phyloP scores from a whole-genome alignment of 179 eudicot species.

The Beta lomatogona region DNA sequence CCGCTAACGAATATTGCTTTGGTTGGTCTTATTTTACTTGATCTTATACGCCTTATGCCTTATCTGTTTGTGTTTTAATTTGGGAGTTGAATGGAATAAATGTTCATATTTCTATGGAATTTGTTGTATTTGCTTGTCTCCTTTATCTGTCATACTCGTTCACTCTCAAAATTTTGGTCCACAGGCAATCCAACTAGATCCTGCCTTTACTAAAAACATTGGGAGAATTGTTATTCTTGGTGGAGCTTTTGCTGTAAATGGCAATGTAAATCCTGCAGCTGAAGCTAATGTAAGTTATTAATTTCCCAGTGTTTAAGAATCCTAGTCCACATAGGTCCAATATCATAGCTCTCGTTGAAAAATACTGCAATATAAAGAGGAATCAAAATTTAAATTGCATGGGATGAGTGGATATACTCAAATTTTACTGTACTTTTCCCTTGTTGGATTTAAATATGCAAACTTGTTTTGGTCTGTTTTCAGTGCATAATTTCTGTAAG shows the following conservation, averaged over 20 bases:
- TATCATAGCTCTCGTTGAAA: no score
- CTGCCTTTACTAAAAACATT: slow-evolving; percentile 63
- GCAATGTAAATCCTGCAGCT: slow-evolving; percentile 95
- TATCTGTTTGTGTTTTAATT: neutral
- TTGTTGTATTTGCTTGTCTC: neutral
- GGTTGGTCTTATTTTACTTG: slow-evolving; percentile 47
- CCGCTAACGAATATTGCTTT: slow-evolving; percentile 93
- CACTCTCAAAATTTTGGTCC: slow-evolving; percentile 1
- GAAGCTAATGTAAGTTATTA: slow-evolving; percentile 82
- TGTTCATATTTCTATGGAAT: neutral
- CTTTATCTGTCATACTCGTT: slow-evolving; percentile 1
- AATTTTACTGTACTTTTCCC: no score
- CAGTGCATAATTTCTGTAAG: no score
- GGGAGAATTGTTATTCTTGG: slow-evolving; percentile 85
- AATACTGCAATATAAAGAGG: no score
- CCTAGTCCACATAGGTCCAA: neutral
- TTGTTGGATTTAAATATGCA: no score
- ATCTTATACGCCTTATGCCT: neutral
- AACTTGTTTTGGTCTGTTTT: no score
- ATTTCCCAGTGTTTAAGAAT: neutral
- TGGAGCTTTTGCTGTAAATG: slow-evolving; percentile 94
- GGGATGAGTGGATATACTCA: no score
- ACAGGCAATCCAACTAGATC: slow-evolving; percentile 81
- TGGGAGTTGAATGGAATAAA: neutral
- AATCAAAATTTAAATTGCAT: no score